Evolutionary conservation across 495 filamentous ascomycete genomes (phyloP).

Genomic region (Paragyromitra xinjiangensis): DNA sequence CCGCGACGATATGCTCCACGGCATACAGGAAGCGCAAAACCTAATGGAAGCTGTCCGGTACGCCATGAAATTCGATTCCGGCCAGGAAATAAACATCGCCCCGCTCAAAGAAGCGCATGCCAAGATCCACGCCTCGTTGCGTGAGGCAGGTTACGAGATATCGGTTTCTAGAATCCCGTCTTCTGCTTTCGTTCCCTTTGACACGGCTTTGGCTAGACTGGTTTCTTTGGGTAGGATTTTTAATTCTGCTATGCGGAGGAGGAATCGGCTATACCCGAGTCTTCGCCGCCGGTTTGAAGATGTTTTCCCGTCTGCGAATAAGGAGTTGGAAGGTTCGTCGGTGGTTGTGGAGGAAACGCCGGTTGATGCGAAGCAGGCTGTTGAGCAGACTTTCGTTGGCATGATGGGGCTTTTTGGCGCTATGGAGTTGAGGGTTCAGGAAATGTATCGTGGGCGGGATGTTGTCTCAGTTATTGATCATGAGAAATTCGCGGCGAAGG

Average conservation of each 20-base stretch:
- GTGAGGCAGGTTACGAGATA: constrained; percentile 55
- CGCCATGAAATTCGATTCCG: constrained; percentile 29
- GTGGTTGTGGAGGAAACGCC: constrained; percentile 4
- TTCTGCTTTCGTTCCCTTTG: constrained; percentile 45
- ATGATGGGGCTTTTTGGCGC: constrained; percentile 29
- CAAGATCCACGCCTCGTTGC: constrained; percentile 44
- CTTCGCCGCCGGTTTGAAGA: constrained; percentile 43
- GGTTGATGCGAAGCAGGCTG: constrained; percentile 21
- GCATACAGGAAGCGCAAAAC: constrained; percentile 37
- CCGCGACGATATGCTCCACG: constrained; percentile 36
- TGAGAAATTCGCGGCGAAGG: constrained; percentile 35
- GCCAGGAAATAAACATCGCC: constrained; percentile 45
- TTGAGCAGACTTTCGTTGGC: constrained; percentile 37
- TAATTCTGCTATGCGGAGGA: constrained; percentile 54
- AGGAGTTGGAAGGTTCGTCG: constrained; percentile 25
- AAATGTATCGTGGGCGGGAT: constrained; percentile 45
- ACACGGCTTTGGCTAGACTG: constrained; percentile 34
- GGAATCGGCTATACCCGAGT: constrained; percentile 38
- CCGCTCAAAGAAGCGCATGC: constrained; percentile 47
- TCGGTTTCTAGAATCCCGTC: constrained; percentile 52
- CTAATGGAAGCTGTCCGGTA: constrained; percentile 38
- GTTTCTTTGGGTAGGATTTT: constrained; percentile 49
- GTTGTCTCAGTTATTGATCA: constrained; percentile 44
- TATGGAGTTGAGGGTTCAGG: constrained; percentile 45
- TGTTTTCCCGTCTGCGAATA: constrained; percentile 23